These are phyloP conservation scores for Lactarius indigo DNA, from an alignment of 768 basidiomycete genomes.

Conservation along the genomic window DNA sequence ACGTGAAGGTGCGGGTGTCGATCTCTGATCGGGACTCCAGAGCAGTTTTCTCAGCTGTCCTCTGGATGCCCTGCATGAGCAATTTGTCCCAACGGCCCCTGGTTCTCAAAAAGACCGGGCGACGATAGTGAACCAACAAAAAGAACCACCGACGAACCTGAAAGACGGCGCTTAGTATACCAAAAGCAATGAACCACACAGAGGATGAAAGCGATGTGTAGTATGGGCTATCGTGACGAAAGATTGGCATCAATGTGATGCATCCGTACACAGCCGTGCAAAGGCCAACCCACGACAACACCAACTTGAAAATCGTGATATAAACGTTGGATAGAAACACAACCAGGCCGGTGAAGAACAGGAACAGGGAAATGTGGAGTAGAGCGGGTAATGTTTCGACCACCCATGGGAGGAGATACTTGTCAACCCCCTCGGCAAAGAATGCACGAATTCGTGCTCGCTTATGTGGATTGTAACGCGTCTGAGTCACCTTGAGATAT, in stretches of 20 bases:
- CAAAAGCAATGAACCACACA: too few species aligned
- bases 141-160: neutral
- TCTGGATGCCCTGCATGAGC: too few species aligned
- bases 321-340: neutral
- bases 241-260: neutral
- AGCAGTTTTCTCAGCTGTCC: too few species aligned
- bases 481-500: too few species aligned
- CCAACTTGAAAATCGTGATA: neutral
- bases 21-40: too few species aligned
- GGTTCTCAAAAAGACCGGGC: neutral
- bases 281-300: neutral
- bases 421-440: neutral
- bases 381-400: neutral
- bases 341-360: neutral
- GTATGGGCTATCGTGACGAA: neutral
- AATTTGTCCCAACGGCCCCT: neutral
- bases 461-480: too few species aligned
- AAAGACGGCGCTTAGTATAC: neutral
- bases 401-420: neutral
- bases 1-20: too few species aligned
- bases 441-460: too few species aligned
- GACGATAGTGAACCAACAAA: neutral
- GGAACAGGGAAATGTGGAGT: neutral
- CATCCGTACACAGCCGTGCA: neutral
- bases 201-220: neutral